Base-by-base conservation (phyloP, 768 basidiomycete genomes). In the Boletellus emodensis region DNA sequence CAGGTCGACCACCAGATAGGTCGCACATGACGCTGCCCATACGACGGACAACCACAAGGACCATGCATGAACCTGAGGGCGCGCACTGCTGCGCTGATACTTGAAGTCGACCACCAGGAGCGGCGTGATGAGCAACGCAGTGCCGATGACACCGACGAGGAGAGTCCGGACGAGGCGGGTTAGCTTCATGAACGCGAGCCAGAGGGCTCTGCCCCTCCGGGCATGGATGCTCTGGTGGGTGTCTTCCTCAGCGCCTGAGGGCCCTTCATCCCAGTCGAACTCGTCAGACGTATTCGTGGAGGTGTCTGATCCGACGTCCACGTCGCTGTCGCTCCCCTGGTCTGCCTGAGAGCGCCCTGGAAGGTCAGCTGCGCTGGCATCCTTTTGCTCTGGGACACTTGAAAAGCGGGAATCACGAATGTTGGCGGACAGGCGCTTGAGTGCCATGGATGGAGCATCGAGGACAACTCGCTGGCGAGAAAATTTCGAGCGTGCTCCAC, bases 191-290 rank as follows among this genome's bases (percentile, higher is more conserved):
- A 87, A 87, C 1, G 73, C 71, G 32, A 80, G 69, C 75, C 80
- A 89, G 40, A 88, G 61, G 32, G 76, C 73, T 40, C 84, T 77
- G 44, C 82, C 80, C 43, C 87, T 76, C 57, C 76, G 81, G 4
- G 83, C 84, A 58, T 80, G 80, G 24, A 61, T 55, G 44, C 65
- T 60, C 11, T 61, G 58, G 37, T 38, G 53, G 3, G 45, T 49
- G 30, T 55, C 65, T 43, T 59, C 52, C 32, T 63, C 67, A 20
- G 76, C 75, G 15, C 15, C 35, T 35, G 65, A 55, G 39, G 50
- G 48, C 13, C 83, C 82, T 45, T 82, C 77, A 48, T 87, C 83
- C 85, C 85, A 86, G 71, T 87, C 76, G 56, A 90, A 87, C 58
- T 87, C 83, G 60, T 87, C 85, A 10, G 77, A 79, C 3, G 80